Percentiles rank a stretch among this genome's conserved stretches.
Evolutionary conservation across 192 early-diverging fungal genomes (phyloP).

Genomic region (Coemansia sp.): DNA sequence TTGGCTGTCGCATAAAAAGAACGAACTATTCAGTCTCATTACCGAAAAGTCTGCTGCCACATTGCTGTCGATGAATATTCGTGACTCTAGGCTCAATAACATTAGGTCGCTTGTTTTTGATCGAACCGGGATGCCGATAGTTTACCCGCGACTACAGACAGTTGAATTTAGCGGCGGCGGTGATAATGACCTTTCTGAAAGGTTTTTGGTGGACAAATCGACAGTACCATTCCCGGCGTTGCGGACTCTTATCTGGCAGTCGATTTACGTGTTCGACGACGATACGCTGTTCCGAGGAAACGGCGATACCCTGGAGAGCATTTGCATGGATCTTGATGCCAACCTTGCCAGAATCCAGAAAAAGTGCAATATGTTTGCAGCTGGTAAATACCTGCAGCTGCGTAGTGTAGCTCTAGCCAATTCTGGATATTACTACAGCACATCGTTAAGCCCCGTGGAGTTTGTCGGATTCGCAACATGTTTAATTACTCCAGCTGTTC

Average conservation of each 20-base stretch:
- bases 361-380: not conserved
- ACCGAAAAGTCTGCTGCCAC: not conserved
- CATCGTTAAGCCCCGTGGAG: not conserved
- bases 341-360: not conserved
- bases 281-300: slow-evolving; percentile 8
- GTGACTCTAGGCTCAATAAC: not conserved
- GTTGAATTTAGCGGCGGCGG: not conserved
- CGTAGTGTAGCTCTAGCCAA: not conserved
- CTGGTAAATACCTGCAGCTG: slow-evolving; percentile 8
- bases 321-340: slow-evolving; percentile 14
- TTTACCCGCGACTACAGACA: not conserved
- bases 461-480: not conserved
- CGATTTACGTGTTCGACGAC: not conserved
- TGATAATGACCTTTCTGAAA: not conserved
- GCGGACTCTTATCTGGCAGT: slow-evolving; percentile 6
- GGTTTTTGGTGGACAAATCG: not conserved
- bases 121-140: not conserved
- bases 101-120: not conserved
- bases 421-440: not conserved
- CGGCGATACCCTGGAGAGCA: slow-evolving; percentile 8
- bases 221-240: slow-evolving; percentile 26
- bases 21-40: not conserved
- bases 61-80: not conserved
- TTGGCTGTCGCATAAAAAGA: not conserved
- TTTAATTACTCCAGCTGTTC: not conserved